Percentiles rank a stretch among this genome's conserved stretches.
Conservation (phyloP, 2,329 filamentous ascomycete genomes). For the Fusarium sp. region DNA sequence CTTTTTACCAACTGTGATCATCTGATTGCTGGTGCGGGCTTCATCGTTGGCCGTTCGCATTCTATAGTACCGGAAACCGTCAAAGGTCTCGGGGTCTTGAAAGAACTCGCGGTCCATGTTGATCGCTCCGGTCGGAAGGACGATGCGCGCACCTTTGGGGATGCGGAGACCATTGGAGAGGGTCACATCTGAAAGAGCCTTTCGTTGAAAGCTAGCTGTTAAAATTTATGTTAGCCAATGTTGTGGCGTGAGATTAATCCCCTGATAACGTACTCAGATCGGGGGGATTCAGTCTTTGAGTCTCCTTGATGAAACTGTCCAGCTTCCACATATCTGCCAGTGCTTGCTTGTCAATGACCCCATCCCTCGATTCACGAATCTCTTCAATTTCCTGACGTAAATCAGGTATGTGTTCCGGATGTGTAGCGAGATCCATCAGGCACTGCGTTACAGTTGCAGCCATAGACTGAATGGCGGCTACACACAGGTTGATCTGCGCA, state of each 20-base stretch:
- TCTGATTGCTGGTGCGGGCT: constrained; percentile 10
- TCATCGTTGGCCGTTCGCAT: background rate
- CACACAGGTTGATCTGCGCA: constrained; percentile 20
- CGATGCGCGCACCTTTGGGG: constrained; percentile 17
- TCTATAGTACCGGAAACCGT: constrained; percentile 19
- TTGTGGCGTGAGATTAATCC: background rate
- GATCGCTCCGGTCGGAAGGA: constrained; percentile 17
- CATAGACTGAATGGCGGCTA: constrained; percentile 27
- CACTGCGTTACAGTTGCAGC: constrained; percentile 21
- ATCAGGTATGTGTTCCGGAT: constrained; percentile 15
- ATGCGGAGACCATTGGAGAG: constrained; percentile 20
- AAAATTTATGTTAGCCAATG: background rate
- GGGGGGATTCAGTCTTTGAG: constrained; percentile 14
- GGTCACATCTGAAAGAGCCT: constrained; percentile 15
- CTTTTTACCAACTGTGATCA: constrained; percentile 19
- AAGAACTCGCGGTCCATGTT: constrained; percentile 25
- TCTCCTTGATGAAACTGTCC: constrained; percentile 28
- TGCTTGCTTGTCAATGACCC: constrained; percentile 8
- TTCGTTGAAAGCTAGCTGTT: constrained; percentile 18
- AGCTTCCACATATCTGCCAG: constrained; percentile 17
- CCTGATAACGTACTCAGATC: constrained; percentile 9
- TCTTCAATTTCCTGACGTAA: constrained; percentile 5
- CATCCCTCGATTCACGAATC: background rate
- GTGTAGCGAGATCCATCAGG: constrained; percentile 16
- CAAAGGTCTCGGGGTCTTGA: constrained; percentile 14